Conservation (phyloP, 2,329 filamentous ascomycete genomes). For the Aspergillus ustus region DNA sequence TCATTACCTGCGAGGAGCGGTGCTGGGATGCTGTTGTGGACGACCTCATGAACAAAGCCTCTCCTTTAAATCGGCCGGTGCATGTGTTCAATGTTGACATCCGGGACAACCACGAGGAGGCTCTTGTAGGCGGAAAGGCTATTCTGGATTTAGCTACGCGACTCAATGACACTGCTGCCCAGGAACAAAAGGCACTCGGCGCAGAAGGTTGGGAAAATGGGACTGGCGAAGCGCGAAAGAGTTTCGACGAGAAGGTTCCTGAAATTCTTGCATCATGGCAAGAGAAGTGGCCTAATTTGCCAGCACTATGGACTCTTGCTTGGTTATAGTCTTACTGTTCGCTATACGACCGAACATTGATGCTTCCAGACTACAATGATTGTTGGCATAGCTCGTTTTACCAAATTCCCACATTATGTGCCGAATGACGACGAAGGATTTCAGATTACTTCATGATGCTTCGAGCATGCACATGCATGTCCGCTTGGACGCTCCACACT, state of each 20-base stretch:
- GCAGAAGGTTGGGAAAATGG: constrained; percentile 71
- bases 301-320: constrained; percentile 89
- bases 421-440: no score
- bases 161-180: constrained; percentile 77
- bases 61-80: constrained; percentile 86
- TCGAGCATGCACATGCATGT: no score
- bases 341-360: no score
- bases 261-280: constrained; percentile 93
- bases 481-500: no score
- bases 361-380: no score
- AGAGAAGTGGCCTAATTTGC: constrained; percentile 88
- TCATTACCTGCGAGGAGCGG: constrained; percentile 96
- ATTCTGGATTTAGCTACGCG: constrained; percentile 89
- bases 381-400: no score
- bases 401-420: no score
- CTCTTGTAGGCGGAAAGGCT: constrained; percentile 83
- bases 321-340: constrained; percentile 70
- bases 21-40: constrained; percentile 99
- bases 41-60: constrained; percentile 83
- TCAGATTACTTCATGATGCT: no score
- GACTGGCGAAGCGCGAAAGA: constrained; percentile 67
- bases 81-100: constrained; percentile 99
- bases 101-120: constrained; percentile 97
- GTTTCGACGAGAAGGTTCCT: constrained; percentile 91
- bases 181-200: constrained; percentile 73